A percentile compares a stretch with the other conserved stretches of the same genome.
These are phyloP conservation scores for Naegleria lovaniensis DNA, from an alignment of 208 protist genomes.

Conservation along the genomic window DNA sequence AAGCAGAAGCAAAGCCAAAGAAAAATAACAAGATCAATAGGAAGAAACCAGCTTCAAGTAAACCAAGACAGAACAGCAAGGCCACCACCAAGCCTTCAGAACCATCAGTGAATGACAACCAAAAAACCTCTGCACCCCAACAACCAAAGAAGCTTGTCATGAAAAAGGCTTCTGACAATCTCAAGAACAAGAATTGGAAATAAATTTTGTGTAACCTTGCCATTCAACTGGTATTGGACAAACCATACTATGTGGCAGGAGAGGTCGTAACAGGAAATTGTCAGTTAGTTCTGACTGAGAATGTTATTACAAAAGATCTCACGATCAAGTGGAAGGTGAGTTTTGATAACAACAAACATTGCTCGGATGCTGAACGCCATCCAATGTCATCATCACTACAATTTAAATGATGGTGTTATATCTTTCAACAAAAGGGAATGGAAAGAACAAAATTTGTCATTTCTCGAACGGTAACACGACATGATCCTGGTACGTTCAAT, in stretches of 20 bases:
- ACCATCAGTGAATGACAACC: no score
- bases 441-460: not conserved
- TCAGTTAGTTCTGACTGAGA: not conserved
- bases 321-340: constrained; percentile 3
- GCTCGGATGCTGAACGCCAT: no score
- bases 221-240: constrained; percentile 10
- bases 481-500: no score
- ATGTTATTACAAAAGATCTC: not conserved
- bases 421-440: not conserved
- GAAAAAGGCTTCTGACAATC: not conserved
- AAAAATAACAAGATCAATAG: not conserved
- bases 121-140: not conserved
- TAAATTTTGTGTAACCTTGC: no score
- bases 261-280: constrained; percentile 23
- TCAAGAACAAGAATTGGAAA: not conserved
- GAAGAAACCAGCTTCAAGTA: not conserved
- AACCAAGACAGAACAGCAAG: no score
- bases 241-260: constrained; percentile 27
- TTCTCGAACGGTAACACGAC: not conserved
- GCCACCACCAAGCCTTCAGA: no score
- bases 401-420: no score
- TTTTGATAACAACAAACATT: no score
- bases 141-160: not conserved
- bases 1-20: not conserved
- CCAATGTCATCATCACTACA: no score